Conservation (phyloP, 306 rosid genomes). For the Hippophae gyantsensis region DNA sequence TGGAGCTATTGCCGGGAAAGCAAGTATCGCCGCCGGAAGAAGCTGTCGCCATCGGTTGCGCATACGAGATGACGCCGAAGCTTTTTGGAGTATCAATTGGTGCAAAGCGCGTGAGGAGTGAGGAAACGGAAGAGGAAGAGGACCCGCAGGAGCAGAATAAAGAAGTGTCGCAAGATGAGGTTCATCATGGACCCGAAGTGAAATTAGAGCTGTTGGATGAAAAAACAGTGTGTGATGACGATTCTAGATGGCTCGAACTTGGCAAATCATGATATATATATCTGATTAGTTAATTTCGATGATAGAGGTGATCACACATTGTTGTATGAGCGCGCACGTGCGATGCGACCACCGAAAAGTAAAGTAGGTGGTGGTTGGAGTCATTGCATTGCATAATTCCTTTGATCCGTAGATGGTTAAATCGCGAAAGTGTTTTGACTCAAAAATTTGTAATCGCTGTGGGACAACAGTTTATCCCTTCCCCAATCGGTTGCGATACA, state of each 20-base stretch:
- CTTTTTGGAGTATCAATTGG: slow-evolving; percentile 86
- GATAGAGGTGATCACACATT: too few relatives aligned
- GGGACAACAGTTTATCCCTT: too few relatives aligned
- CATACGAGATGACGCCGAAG: slow-evolving; percentile 33
- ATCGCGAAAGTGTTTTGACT: too few relatives aligned
- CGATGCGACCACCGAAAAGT: too few relatives aligned
- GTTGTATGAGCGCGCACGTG: too few relatives aligned
- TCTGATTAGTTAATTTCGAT: too few relatives aligned
- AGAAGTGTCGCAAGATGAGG: slow-evolving; percentile 29
- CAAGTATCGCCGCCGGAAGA: slow-evolving; percentile 14
- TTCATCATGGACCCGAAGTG: slow-evolving; percentile 13
- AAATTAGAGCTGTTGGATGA: slow-evolving; percentile 60
- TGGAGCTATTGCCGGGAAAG: slow-evolving; percentile 37
- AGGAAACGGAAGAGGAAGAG: slow-evolving; percentile 32
- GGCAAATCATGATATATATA: slow-evolving; percentile 22
- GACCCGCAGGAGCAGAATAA: slow-evolving; percentile 24
- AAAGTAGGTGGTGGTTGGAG: too few relatives aligned
- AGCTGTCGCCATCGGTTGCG: background rate
- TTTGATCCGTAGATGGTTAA: too few relatives aligned
- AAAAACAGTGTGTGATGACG: slow-evolving; percentile 36
- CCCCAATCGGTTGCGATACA: too few relatives aligned
- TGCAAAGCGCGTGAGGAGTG: slow-evolving; percentile 49
- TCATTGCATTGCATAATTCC: too few relatives aligned
- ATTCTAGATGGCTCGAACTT: slow-evolving; percentile 49
- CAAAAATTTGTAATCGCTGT: too few relatives aligned